phyloP scores from a whole-genome alignment of 257 asterid genomes.

The Coffea canephora region DNA sequence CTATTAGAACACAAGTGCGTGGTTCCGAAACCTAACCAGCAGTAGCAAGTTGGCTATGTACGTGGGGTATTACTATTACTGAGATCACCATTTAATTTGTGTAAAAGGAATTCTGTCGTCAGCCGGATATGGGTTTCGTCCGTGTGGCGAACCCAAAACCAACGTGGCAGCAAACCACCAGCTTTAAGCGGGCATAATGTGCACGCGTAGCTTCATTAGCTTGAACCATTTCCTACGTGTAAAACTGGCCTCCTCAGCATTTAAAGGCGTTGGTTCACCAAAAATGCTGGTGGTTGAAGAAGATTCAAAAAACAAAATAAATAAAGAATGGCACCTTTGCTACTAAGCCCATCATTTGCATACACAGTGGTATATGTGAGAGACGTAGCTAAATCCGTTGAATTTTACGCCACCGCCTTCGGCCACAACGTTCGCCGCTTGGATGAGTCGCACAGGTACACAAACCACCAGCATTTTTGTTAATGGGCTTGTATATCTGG shows the following conservation, averaged over 20 bases:
- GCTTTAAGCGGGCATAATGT: not conserved
- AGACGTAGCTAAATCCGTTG: conserved; percentile 72
- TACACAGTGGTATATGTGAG: conserved; percentile 71
- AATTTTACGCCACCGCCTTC: conserved; percentile 68
- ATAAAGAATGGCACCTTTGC: not conserved
- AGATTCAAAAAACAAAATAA: no score
- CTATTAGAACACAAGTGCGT: no score
- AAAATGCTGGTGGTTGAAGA: no score
- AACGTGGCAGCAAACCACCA: conserved; percentile 1
- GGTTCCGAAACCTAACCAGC: no score
- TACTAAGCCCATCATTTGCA: conserved; percentile 49
- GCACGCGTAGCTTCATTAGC: conserved; percentile 16
- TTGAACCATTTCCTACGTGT: conserved; percentile 9
- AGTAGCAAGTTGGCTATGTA: no score
- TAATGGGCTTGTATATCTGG: no score
- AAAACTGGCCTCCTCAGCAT: not conserved
- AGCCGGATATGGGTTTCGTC: no score
- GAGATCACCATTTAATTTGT: no score
- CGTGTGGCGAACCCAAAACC: not conserved
- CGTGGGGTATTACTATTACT: no score
- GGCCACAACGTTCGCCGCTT: conserved; percentile 69
- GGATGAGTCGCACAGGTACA: conserved; percentile 54
- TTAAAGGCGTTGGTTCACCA: not conserved
- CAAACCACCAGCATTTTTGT: no score
- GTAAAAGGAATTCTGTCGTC: no score